These are phyloP conservation scores for Pachysolen tannophilus DNA, from an alignment of 805 yeast genomes.

Conservation along the genomic window DNA sequence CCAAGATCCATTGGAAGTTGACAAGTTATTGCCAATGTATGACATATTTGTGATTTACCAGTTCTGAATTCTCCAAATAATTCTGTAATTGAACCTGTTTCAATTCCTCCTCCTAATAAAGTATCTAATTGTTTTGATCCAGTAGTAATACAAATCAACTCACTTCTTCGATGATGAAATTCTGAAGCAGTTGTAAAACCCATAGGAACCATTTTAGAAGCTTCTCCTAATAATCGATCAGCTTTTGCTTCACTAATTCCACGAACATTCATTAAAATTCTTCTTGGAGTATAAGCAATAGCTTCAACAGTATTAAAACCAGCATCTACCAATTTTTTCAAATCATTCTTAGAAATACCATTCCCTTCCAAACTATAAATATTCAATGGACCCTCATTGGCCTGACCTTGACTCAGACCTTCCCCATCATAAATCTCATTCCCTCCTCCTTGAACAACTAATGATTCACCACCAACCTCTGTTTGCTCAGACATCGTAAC, in stretches of 20 bases:
- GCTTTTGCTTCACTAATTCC: slow-evolving; percentile 97
- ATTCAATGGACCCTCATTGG: slow-evolving; percentile 49
- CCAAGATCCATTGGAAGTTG: slow-evolving; percentile 95
- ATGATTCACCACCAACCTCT: slow-evolving; percentile 6
- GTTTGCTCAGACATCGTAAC: too few species aligned
- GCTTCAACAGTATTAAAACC: slow-evolving; percentile 89
- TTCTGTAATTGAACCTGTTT: slow-evolving; percentile 95
- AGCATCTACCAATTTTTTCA: slow-evolving; percentile 70
- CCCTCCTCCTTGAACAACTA: slow-evolving; percentile 11
- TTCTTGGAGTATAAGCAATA: slow-evolving; percentile 87
- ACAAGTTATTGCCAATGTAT: slow-evolving; percentile 93
- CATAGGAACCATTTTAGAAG: slow-evolving; percentile 82
- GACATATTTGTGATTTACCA: slow-evolving; percentile 95
- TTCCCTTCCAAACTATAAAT: slow-evolving; percentile 57
- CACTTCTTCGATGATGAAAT: slow-evolving; percentile 82
- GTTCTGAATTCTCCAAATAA: slow-evolving; percentile 96
- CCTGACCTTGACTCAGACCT: too few species aligned
- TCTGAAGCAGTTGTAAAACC: slow-evolving; percentile 98
- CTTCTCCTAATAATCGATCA: slow-evolving; percentile 73
- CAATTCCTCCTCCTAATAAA: slow-evolving; percentile 91
- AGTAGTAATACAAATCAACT: slow-evolving; percentile 86
- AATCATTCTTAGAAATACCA: slow-evolving; percentile 76
- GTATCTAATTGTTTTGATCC: slow-evolving; percentile 94
- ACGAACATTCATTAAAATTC: slow-evolving; percentile 65
- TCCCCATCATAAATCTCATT: slow-evolving; percentile 42